Evolutionary conservation across 345 rosid genomes (phyloP).

Genomic region (Pistacia integerrima): DNA sequence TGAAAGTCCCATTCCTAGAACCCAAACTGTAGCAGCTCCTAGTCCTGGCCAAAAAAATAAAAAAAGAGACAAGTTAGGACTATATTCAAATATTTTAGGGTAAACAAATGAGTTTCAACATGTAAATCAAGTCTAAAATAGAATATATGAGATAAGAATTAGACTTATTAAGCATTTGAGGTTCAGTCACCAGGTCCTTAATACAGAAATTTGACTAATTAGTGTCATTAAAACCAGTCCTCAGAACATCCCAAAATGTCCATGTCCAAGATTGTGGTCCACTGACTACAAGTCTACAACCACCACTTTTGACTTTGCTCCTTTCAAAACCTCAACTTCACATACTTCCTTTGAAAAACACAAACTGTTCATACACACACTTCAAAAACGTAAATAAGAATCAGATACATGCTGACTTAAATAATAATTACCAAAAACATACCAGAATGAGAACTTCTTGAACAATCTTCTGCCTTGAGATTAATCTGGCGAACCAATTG

Average conservation of each 20-base stretch:
- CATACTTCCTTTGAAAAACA: not conserved
- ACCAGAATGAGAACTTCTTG: slow-evolving; percentile 48
- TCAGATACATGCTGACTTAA: not conserved
- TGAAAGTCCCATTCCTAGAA: slow-evolving; percentile 38
- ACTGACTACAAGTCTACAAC: not conserved
- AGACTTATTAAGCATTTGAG: not conserved
- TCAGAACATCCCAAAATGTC: not conserved
- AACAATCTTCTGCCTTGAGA: slow-evolving; percentile 68
- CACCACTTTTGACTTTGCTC: too few species aligned
- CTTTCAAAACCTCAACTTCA: slow-evolving; percentile 2
- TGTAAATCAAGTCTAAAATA: not conserved
- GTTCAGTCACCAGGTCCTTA: not conserved
- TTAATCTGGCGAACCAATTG: slow-evolving; percentile 55
- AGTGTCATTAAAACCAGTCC: not conserved
- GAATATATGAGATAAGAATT: not conserved
- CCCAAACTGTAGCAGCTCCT: slow-evolving; percentile 39
- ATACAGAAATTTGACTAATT: not conserved
- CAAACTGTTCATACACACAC: not conserved
- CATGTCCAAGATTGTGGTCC: not conserved
- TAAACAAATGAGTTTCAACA: not conserved
- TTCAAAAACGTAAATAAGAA: not conserved
- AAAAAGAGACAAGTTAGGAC: slow-evolving; percentile 3
- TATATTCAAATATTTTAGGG: not conserved
- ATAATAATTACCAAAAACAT: slow-evolving; percentile 9
- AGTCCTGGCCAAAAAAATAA: slow-evolving; percentile 27